These are phyloP conservation scores for Podila epicladia DNA, from an alignment of 192 early-diverging fungal genomes.

Conservation along the genomic window DNA sequence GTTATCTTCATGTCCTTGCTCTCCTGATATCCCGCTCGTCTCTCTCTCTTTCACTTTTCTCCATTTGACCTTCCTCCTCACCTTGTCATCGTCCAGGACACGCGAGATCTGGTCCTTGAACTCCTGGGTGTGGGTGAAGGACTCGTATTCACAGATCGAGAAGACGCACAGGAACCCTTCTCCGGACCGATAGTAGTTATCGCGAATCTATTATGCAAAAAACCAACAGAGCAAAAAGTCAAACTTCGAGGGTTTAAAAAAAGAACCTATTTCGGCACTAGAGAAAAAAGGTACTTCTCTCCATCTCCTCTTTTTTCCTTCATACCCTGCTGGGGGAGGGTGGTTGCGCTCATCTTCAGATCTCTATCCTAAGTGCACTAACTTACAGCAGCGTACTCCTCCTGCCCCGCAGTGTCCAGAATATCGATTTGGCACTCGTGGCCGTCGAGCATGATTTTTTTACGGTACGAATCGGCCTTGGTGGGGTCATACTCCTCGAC, in stretches of 20 bases:
- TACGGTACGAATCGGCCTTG: slow-evolving; percentile 91
- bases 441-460: slow-evolving; percentile 78
- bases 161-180: slow-evolving; percentile 91
- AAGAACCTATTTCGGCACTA: neutral
- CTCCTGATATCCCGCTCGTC: neutral
- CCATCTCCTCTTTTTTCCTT: neutral
- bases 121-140: slow-evolving; percentile 83
- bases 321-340: neutral
- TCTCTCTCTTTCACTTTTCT: neutral
- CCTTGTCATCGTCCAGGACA: slow-evolving; percentile 83
- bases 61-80: slow-evolving; percentile 13
- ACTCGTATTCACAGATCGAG: slow-evolving; percentile 82
- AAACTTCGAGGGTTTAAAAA: neutral
- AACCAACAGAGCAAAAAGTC: neutral
- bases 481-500: slow-evolving; percentile 95
- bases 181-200: slow-evolving; percentile 87
- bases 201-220: slow-evolving; percentile 65
- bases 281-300: neutral
- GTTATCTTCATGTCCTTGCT: neutral
- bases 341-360: neutral
- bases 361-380: neutral
- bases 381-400: slow-evolving; percentile 88
- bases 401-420: slow-evolving; percentile 90
- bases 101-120: slow-evolving; percentile 88
- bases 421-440: slow-evolving; percentile 90